phyloP scores from a whole-genome alignment of 495 filamentous ascomycete genomes.

The Tricharina praecox region DNA sequence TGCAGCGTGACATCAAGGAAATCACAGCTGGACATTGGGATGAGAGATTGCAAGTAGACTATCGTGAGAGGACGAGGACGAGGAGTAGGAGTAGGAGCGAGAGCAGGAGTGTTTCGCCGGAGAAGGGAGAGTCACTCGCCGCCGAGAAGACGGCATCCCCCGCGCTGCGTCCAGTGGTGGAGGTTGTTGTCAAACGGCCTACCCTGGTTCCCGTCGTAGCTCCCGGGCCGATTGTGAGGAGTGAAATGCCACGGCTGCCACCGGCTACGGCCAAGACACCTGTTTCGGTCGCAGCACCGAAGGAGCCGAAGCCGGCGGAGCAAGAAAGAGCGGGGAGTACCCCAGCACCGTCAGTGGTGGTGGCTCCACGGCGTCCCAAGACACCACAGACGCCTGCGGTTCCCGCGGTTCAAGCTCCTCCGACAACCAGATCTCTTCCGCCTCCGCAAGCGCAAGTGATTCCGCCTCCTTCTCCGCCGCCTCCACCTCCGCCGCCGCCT shows the following conservation, averaged over 20 bases:
- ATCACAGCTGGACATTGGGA: slow-evolving; percentile 46
- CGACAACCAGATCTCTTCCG: neutral
- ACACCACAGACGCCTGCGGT: neutral
- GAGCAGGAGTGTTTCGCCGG: no score
- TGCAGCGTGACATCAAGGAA: slow-evolving; percentile 49
- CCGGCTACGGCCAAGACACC: neutral
- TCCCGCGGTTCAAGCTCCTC: no score
- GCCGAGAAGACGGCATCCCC: slow-evolving; percentile 3
- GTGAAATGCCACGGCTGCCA: neutral
- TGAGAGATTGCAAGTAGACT: slow-evolving; percentile 26
- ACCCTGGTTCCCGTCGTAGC: neutral
- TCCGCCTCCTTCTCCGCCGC: neutral
- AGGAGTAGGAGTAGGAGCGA: neutral
- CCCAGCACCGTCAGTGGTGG: neutral
- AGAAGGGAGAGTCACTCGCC: no score
- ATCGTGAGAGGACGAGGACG: slow-evolving; percentile 3
- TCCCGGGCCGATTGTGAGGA: no score
- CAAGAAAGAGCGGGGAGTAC: neutral
- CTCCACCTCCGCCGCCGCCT: neutral
- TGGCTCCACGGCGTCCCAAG: neutral
- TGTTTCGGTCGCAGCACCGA: neutral
- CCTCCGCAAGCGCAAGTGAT: neutral
- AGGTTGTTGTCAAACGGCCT: neutral
- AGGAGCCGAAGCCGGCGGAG: neutral
- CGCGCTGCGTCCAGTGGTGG: neutral